Base-by-base conservation (phyloP, 2,329 filamentous ascomycete genomes). In the Gnomoniopsis sp. region DNA sequence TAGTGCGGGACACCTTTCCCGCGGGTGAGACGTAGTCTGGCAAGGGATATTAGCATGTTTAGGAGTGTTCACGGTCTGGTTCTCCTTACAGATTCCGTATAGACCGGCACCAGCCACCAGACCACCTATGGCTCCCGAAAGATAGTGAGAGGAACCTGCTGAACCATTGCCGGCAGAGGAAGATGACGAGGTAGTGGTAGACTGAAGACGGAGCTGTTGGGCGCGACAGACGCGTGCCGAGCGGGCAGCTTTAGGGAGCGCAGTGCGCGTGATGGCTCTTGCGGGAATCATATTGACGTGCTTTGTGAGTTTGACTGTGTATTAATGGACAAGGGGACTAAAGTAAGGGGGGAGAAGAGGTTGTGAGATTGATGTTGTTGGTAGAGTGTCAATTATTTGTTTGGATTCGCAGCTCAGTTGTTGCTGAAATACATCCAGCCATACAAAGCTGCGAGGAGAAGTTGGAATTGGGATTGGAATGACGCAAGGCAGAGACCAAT, bases 1-100 rank as follows among this genome's bases (percentile, higher is more conserved):
- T 52, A 14, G 57, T 56, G 12, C 56, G 51, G 4, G 77, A 52
- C 2, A 61, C 36, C 53, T 63, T 75, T 59, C 75, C 76, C 7
- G 75, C 74, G 21, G 81, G 63, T 53, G 51, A 59, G 50, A 51
- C 44, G 3, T 49, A 41, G 58, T 61, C 26, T 30, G 26, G 26
- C 8, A 8, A 30, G 26, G 26, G 8, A 30, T 30, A 8, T 30
- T 30, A 30, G 26, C 26, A 30, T 8, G 26, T 30, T 30, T 8
- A 4, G 26, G 26, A 30, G 26, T 30, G 8, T 8, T 30, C 26
- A 8, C 8, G 26, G 26, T 8, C 4, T 30, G 26, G 8, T 4
- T 4, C 26, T 8, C 4, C 26, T 30, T 8, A 30, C 26, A 62
- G 26, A 55, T 53, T 21, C 58, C 58, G 22, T 62, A 62, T 49